These are phyloP conservation scores for Turritis glabra DNA, from an alignment of 345 rosid species.

Conservation along the genomic window DNA sequence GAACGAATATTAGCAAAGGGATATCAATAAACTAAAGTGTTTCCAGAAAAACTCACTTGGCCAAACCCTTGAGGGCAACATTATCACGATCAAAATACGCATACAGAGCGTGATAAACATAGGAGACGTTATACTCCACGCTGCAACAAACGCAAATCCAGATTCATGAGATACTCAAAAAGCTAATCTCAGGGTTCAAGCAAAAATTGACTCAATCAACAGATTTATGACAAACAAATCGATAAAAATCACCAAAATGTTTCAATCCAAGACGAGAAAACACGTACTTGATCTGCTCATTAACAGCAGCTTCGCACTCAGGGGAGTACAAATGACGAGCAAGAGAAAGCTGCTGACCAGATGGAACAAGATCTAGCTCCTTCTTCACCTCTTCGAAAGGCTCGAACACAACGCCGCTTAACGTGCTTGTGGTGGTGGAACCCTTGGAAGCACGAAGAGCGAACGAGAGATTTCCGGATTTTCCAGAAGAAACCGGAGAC, in stretches of 20 bases:
- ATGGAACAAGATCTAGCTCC: slow-evolving; percentile 59
- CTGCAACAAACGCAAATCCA: slow-evolving; percentile 38
- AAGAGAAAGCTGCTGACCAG: slow-evolving; percentile 50
- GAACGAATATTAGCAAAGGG: background rate
- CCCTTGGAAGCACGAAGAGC: slow-evolving; percentile 29
- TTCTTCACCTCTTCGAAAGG: slow-evolving; percentile 81
- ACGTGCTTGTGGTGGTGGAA: slow-evolving; percentile 17
- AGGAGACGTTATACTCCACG: slow-evolving; percentile 79
- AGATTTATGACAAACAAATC: too few species aligned
- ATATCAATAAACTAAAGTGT: background rate
- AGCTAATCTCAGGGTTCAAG: background rate
- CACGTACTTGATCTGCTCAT: slow-evolving; percentile 81
- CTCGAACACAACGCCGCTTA: slow-evolving; percentile 48
- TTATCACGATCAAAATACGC: slow-evolving; percentile 85
- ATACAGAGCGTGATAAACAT: slow-evolving; percentile 74
- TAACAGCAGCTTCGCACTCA: slow-evolving; percentile 67
- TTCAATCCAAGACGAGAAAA: background rate
- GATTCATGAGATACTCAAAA: background rate
- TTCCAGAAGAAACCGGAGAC: slow-evolving; percentile 23
- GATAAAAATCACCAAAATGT: background rate
- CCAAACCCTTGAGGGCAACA: slow-evolving; percentile 69
- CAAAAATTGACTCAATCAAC: background rate
- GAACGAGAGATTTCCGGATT: slow-evolving; percentile 27
- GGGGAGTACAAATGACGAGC: slow-evolving; percentile 63
- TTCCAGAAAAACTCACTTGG: slow-evolving; percentile 52